Evolutionary conservation across 805 yeast species (phyloP).

Genomic region (Lachancea sp.): DNA sequence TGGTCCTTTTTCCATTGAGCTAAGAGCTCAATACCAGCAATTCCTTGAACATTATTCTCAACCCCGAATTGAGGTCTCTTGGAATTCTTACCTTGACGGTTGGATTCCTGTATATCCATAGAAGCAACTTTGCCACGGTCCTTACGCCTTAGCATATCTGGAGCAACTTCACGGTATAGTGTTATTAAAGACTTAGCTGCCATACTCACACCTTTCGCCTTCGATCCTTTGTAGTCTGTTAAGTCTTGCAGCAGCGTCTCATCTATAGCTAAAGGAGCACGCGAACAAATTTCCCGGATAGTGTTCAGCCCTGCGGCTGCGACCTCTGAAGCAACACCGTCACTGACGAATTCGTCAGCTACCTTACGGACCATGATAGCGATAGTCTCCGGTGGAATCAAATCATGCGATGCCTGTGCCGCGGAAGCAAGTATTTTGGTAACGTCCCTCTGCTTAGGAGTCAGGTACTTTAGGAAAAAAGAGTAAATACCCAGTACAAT

Average conservation of each 20-base stretch:
- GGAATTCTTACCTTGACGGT: constrained; percentile 37
- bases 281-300: constrained; percentile 82
- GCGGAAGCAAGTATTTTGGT: constrained; percentile 95
- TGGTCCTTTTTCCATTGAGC: constrained; percentile 65
- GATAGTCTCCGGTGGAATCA: constrained; percentile 93
- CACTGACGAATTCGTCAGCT: constrained; percentile 96
- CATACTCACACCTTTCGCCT: constrained; percentile 87
- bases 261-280: constrained; percentile 94
- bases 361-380: constrained; percentile 77
- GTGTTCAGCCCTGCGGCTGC: constrained; percentile 98
- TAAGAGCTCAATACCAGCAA: constrained; percentile 87
- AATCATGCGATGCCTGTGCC: constrained; percentile 94
- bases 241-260: constrained; percentile 82
- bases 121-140: constrained; percentile 93
- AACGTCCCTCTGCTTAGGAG: constrained; percentile 91
- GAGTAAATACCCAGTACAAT: constrained; percentile 87
- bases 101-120: constrained; percentile 65
- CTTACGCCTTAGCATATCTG: constrained; percentile 83
- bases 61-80: constrained; percentile 62
- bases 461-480: constrained; percentile 77
- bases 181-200: constrained; percentile 87
- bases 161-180: constrained; percentile 89
- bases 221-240: constrained; percentile 84
- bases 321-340: constrained; percentile 96
- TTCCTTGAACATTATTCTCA: constrained; percentile 60